Conservation (phyloP, 495 filamentous ascomycete species). For the Penicillium bovifimosum region DNA sequence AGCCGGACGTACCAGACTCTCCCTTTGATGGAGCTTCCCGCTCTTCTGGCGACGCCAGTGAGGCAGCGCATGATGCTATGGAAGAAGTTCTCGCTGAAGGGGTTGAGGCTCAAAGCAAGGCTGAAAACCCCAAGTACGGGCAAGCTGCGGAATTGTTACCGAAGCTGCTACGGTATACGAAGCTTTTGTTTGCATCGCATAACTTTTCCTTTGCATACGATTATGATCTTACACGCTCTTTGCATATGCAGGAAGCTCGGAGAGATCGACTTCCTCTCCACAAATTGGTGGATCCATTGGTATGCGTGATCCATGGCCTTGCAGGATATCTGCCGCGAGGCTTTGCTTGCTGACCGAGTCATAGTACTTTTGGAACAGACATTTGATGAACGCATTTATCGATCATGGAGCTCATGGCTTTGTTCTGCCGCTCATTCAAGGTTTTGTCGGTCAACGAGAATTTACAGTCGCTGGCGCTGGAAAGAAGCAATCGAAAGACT, state of each 20-base stretch:
- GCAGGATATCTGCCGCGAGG: background rate
- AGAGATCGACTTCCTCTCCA: constrained; percentile 54
- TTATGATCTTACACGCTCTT: constrained; percentile 71
- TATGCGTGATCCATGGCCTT: constrained; percentile 24
- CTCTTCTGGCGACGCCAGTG: constrained; percentile 3
- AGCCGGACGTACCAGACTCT: constrained; percentile 21
- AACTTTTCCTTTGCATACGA: constrained; percentile 96
- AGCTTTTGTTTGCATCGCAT: constrained; percentile 68
- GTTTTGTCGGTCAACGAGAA: constrained; percentile 83
- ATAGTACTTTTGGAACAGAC: constrained; percentile 86
- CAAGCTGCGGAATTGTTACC: constrained; percentile 57
- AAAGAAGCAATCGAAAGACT: constrained; percentile 8
- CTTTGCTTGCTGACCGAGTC: constrained; percentile 13
- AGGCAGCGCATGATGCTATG: constrained; percentile 9
- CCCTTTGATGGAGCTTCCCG: constrained; percentile 22
- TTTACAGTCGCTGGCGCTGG: constrained; percentile 58
- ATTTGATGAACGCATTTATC: constrained; percentile 70
- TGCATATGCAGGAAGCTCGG: constrained; percentile 41
- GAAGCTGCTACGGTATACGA: constrained; percentile 76
- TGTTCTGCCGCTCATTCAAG: constrained; percentile 82
- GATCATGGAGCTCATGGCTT: constrained; percentile 55
- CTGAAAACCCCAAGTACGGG: constrained; percentile 21
- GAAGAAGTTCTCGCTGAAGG: constrained; percentile 15
- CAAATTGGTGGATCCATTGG: constrained; percentile 67
- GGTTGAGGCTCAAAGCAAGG: constrained; percentile 27